These are phyloP conservation scores for Lodderomyces metapsilosis DNA, from an alignment of 1,139 yeast species.

Conservation along the genomic window DNA sequence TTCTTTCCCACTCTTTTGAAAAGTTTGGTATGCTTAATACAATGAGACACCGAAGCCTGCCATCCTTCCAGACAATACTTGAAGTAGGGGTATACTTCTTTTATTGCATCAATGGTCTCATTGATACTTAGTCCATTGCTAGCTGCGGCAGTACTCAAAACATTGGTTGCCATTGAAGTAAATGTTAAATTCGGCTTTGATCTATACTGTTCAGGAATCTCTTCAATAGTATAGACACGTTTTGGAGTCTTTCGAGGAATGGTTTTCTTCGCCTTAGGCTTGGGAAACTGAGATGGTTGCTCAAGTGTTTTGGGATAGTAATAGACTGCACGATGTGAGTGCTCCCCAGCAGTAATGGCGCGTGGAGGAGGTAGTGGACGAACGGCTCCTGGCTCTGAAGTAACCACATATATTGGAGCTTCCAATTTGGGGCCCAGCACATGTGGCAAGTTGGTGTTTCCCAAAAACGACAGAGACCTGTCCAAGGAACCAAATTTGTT, in stretches of 20 bases:
- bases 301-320: slow-evolving; percentile 36
- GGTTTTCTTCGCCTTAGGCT: slow-evolving; percentile 39
- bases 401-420: slow-evolving; percentile 32
- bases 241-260: slow-evolving; percentile 46
- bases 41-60: slow-evolving; percentile 93
- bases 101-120: slow-evolving; percentile 83
- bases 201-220: slow-evolving; percentile 83
- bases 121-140: slow-evolving; percentile 67
- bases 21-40: slow-evolving; percentile 78
- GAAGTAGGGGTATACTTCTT: slow-evolving; percentile 86
- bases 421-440: slow-evolving; percentile 41
- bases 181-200: slow-evolving; percentile 80
- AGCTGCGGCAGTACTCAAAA: slow-evolving; percentile 64
- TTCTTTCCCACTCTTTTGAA: slow-evolving; percentile 73
- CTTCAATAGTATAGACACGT: slow-evolving; percentile 63
- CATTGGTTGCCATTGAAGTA: slow-evolving; percentile 76
- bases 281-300: slow-evolving; percentile 40
- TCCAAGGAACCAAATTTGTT: slow-evolving; percentile 10
- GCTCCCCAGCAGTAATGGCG: slow-evolving; percentile 27
- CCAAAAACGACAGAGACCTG: slow-evolving; percentile 7
- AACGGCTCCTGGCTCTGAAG: slow-evolving; percentile 18
- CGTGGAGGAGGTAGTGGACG: slow-evolving; percentile 18
- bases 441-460: slow-evolving; percentile 26
- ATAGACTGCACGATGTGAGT: slow-evolving; percentile 25
- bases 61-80: slow-evolving; percentile 95